phyloP scores from a whole-genome alignment of 2,329 filamentous ascomycete species.

The Aureobasidium uvarum region DNA sequence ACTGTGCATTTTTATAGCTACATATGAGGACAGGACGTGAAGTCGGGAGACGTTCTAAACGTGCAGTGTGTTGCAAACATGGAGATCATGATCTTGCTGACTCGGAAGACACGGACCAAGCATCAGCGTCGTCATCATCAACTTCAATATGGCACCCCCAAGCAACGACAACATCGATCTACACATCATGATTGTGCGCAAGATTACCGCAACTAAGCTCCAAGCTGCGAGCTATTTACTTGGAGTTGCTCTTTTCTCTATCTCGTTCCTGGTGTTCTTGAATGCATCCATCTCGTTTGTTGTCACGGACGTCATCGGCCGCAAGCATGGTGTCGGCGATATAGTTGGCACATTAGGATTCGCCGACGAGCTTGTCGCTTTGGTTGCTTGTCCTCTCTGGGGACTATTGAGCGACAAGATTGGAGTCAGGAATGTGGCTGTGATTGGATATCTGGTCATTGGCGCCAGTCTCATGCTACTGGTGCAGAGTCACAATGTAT shows the following conservation, averaged over 20 bases:
- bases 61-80: background rate
- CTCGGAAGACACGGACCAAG: background rate
- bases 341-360: slow-evolving; percentile 83
- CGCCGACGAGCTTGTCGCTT: slow-evolving; percentile 76
- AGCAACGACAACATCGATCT: slow-evolving; percentile 4
- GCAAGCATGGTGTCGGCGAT: slow-evolving; percentile 70
- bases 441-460: slow-evolving; percentile 78
- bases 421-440: slow-evolving; percentile 63
- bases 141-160: background rate
- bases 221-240: slow-evolving; percentile 71
- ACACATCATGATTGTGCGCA: slow-evolving; percentile 1
- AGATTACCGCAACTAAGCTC: slow-evolving; percentile 52
- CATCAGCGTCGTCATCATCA: slow-evolving; percentile 10
- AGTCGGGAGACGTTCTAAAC: background rate
- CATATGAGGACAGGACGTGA: background rate
- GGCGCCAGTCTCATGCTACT: slow-evolving; percentile 73
- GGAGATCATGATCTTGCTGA: background rate
- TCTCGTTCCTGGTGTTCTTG: slow-evolving; percentile 85
- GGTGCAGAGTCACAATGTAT: slow-evolving; percentile 82
- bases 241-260: slow-evolving; percentile 80
- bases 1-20: background rate
- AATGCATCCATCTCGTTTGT: slow-evolving; percentile 84
- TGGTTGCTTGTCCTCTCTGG: slow-evolving; percentile 78
- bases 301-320: slow-evolving; percentile 75
- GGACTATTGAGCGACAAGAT: slow-evolving; percentile 73